Percentiles rank a stretch among this genome's conserved stretches.
Conservation (phyloP, 1,284 basidiomycete species). For the Tetrapyrgos nigripes region DNA sequence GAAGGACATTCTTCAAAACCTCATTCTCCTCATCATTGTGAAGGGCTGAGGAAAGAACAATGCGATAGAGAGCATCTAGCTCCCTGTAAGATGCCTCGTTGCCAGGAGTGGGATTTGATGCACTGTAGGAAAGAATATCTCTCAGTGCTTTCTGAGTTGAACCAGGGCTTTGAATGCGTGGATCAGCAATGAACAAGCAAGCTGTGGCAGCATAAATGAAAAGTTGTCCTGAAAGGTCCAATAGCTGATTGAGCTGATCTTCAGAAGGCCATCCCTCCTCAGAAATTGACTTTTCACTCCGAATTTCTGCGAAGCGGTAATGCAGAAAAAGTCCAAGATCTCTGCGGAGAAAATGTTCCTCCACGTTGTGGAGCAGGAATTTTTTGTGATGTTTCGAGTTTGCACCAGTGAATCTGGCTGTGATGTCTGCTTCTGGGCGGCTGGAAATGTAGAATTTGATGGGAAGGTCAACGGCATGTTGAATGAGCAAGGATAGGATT, state of each 20-base stretch:
- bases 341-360: slow-evolving; percentile 17
- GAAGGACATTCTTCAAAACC: not conserved
- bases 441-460: slow-evolving; percentile 28
- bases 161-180: not conserved
- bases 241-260: too few species aligned
- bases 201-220: too few species aligned
- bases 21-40: not conserved
- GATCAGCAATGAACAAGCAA: too few species aligned
- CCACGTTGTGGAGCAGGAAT: slow-evolving; percentile 24
- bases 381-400: not conserved
- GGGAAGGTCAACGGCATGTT: slow-evolving; percentile 15
- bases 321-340: slow-evolving; percentile 25
- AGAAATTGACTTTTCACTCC: not conserved
- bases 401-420: slow-evolving; percentile 6
- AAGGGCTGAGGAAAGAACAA: not conserved
- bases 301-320: not conserved
- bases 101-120: too few species aligned
- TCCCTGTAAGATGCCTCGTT: not conserved
- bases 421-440: slow-evolving; percentile 25
- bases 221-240: too few species aligned
- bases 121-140: too few species aligned
- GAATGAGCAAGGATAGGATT: slow-evolving; percentile 14
- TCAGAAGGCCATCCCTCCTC: too few species aligned
- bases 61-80: slow-evolving; percentile 6
- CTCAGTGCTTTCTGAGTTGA: too few species aligned